Conservation (phyloP, 2,329 filamentous ascomycete genomes). For the Colletotrichum scovillei region DNA sequence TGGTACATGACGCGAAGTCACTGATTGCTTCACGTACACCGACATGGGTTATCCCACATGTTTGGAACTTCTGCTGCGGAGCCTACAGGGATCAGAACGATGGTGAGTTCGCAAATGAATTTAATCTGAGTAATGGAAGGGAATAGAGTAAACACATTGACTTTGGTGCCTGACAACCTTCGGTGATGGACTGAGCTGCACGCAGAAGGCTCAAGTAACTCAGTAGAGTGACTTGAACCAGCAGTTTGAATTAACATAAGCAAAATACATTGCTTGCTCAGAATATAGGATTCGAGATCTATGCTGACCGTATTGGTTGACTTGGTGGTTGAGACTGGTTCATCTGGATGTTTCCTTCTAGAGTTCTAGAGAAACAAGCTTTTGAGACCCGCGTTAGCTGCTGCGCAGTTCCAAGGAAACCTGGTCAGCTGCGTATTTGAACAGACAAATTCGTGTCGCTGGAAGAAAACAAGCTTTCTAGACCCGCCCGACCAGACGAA, state of each 20-base stretch:
- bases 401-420: background rate
- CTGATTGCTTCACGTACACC: background rate
- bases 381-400: background rate
- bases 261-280: background rate
- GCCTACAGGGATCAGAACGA: background rate
- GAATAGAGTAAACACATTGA: background rate
- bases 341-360: background rate
- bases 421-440: background rate
- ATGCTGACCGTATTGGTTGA: background rate
- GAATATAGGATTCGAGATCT: background rate
- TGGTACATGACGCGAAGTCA: background rate
- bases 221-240: background rate
- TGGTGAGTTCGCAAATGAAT: background rate
- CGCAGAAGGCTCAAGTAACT: background rate
- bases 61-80: slow-evolving; percentile 19
- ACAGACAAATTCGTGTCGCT: background rate
- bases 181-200: background rate
- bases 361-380: background rate
- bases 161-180: background rate
- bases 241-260: background rate
- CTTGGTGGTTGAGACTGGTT: background rate
- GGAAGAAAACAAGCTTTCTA: slow-evolving; percentile 16
- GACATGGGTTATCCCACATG: background rate
- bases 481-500: background rate
- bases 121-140: background rate